Base-by-base conservation (phyloP, 257 asterid genomes). In the Nicotiana knightiana region DNA sequence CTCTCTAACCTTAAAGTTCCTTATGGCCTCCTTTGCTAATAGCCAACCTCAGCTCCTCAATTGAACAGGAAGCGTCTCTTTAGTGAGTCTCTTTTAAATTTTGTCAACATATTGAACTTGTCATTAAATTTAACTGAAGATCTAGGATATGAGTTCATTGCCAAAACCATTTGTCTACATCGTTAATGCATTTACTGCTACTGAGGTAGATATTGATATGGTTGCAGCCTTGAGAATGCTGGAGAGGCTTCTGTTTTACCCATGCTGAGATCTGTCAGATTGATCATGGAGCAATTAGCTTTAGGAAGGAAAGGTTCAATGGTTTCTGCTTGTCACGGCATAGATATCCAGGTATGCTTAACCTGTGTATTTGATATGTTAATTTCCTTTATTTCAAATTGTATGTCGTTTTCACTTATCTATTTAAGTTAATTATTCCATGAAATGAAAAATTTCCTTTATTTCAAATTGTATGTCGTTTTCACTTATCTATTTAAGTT, bases 201-300 rank as follows among this genome's bases (percentile, higher is more conserved):
- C 17, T 81, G 53, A 63, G 61, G 76, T 46, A 46, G 76, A 24
- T 17, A 80, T 80, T 63, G 83, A 48, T 65, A 53, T 80, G 77
- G 33, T 80, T 83, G 90, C 90, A 93, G 96, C 87, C 97, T 95
- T 70, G 99, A 93, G 86, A 93, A 95, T 90, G 97, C 98, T 84
- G 97, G 97, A 67, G 99, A 95, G 81, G 85, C 81, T 65, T 95
- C 97, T 86, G 91, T 90, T 81, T 83, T 95, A 86, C 92, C 97
- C 83, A 87, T 95, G 88, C 93, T 95, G 68, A 90, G 98, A 89
- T 92, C 97, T 65, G 93, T 93, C 78, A 90, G 98, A 89, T 85
- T 92, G 85, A 83, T 76, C 81, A 83, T 93, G 87, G 96, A 90
- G 85, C 90, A 89, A 82, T 89, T 92, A 82, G 91, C 89, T 82